Conservation (phyloP, 2,329 filamentous ascomycete species). For the Cadophora sp. region DNA sequence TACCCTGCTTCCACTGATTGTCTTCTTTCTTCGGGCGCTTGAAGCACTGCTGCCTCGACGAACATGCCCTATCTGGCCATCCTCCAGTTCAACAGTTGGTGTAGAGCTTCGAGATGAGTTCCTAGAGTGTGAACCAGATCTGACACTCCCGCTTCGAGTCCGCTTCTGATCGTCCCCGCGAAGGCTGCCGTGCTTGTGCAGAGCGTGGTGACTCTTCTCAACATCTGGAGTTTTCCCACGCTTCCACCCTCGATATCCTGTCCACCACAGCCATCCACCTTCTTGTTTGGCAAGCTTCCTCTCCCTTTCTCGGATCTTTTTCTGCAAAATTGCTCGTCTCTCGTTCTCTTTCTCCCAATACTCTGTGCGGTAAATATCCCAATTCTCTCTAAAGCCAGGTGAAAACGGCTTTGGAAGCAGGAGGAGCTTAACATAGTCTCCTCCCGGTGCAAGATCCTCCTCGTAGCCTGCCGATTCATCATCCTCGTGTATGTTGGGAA, state of each 20-base stretch:
- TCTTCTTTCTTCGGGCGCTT: slow-evolving; percentile 42
- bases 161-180: slow-evolving; percentile 43
- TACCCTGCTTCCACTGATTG: slow-evolving; percentile 27
- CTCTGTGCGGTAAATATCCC: slow-evolving; percentile 91
- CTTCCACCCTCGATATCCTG: slow-evolving; percentile 69
- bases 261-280: slow-evolving; percentile 85
- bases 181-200: slow-evolving; percentile 36
- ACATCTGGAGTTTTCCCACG: slow-evolving; percentile 41
- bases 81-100: slow-evolving; percentile 43
- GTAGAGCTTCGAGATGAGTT: slow-evolving; percentile 47
- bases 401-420: slow-evolving; percentile 95
- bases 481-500: slow-evolving; percentile 56
- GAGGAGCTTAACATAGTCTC: slow-evolving; percentile 89
- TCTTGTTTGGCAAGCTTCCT: slow-evolving; percentile 70
- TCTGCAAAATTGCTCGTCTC: slow-evolving; percentile 74
- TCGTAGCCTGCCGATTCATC: slow-evolving; percentile 75
- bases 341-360: slow-evolving; percentile 99
- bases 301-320: slow-evolving; percentile 73
- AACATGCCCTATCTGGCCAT: slow-evolving; percentile 36
- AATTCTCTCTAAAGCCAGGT: slow-evolving; percentile 92
- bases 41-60: slow-evolving; percentile 43
- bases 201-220: slow-evolving; percentile 42
- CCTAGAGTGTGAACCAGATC: slow-evolving; percentile 44
- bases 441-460: slow-evolving; percentile 88
- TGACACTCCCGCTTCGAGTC: slow-evolving; percentile 41